These are phyloP conservation scores for Cryptococcus sp. DNA, from an alignment of 1,284 basidiomycete genomes.

Conservation along the genomic window DNA sequence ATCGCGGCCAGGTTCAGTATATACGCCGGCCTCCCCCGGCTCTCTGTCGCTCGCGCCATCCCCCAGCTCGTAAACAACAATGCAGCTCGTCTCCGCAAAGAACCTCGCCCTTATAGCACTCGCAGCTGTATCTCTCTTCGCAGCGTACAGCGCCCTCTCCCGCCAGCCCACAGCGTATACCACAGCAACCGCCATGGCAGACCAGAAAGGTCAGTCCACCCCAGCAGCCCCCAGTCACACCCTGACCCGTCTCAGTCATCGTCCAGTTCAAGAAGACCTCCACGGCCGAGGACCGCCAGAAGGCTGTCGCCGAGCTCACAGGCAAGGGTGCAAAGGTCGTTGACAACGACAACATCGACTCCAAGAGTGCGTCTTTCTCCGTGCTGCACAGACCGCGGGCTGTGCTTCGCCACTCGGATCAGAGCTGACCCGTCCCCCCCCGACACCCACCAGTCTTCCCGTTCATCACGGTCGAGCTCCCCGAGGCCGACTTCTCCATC, in stretches of 20 bases:
- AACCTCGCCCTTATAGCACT: background rate
- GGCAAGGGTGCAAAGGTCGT: conserved; percentile 31
- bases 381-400: background rate
- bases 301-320: conserved; percentile 29
- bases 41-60: too few relatives aligned
- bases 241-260: conserved; percentile 27
- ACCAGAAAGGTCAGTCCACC: conserved; percentile 30
- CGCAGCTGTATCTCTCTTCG: background rate
- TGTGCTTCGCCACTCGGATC: background rate
- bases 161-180: background rate
- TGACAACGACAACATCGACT: conserved; percentile 36
- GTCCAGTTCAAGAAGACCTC: conserved; percentile 42
- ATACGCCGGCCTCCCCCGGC: too few relatives aligned
- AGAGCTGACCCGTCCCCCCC: background rate
- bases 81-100: too few relatives aligned
- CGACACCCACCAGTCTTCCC: conserved; percentile 38
- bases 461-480: conserved; percentile 31
- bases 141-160: background rate
- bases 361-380: conserved; percentile 29
- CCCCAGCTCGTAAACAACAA: too few relatives aligned
- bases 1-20: too few relatives aligned
- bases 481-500: conserved; percentile 28
- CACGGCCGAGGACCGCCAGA: conserved; percentile 30
- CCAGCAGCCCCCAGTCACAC: background rate
- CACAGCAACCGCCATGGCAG: conserved; percentile 18